Conservation (phyloP, 768 basidiomycete species). For the Sarcodon sp. region DNA sequence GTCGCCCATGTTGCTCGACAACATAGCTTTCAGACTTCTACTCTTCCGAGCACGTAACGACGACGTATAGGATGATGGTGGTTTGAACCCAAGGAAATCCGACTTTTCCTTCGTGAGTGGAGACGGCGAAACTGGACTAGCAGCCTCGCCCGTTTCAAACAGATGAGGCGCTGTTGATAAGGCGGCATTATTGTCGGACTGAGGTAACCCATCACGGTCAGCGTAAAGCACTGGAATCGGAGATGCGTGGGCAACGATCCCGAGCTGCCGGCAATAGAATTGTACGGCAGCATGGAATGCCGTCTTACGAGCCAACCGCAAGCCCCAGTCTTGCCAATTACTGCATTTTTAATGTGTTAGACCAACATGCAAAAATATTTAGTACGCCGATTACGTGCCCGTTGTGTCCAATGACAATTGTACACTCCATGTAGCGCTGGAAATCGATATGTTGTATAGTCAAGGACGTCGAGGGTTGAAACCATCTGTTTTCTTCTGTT, state of each 20-base stretch:
- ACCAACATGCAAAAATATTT: background rate
- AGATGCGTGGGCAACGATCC: slow-evolving; percentile 47
- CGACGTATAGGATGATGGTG: slow-evolving; percentile 12
- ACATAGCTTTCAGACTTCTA: slow-evolving; percentile 12
- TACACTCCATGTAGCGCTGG: slow-evolving; percentile 55
- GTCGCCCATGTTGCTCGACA: slow-evolving; percentile 9
- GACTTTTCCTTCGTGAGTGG: slow-evolving; percentile 6
- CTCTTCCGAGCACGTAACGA: slow-evolving; percentile 15
- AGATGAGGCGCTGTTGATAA: background rate
- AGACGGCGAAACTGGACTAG: background rate
- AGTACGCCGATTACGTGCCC: slow-evolving; percentile 18
- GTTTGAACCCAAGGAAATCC: slow-evolving; percentile 14
- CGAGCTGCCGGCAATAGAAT: slow-evolving; percentile 57
- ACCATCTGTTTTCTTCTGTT: slow-evolving; percentile 76
- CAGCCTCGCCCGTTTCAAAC: background rate
- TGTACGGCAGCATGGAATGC: slow-evolving; percentile 74
- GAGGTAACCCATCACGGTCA: slow-evolving; percentile 11
- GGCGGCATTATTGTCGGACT: background rate
- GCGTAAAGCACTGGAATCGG: slow-evolving; percentile 44
- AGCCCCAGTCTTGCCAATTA: slow-evolving; percentile 51
- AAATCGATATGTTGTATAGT: slow-evolving; percentile 50
- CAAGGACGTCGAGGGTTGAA: slow-evolving; percentile 51
- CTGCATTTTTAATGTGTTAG: slow-evolving; percentile 12
- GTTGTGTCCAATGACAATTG: slow-evolving; percentile 49
- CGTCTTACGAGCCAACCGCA: slow-evolving; percentile 48